Conservation (phyloP, 1,284 basidiomycete genomes). For the Leccinum subrobustum region DNA sequence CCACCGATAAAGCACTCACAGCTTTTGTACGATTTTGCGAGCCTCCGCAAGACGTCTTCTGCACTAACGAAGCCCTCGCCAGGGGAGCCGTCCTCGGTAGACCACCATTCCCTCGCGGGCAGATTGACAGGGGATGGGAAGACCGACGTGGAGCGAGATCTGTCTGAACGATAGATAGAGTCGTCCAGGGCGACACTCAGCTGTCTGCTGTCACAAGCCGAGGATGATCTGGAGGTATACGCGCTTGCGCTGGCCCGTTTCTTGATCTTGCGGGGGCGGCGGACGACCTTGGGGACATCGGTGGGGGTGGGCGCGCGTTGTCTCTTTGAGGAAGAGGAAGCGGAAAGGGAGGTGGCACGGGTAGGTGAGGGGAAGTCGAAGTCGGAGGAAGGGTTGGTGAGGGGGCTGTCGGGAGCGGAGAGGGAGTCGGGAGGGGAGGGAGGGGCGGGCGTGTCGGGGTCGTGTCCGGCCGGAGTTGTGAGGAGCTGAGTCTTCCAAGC, state of each 20-base stretch:
- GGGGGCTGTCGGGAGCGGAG: constrained; percentile 23
- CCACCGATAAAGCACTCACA: constrained; percentile 44
- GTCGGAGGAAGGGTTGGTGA: constrained; percentile 26
- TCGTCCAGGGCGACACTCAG: constrained; percentile 30
- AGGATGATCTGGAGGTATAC: constrained; percentile 23
- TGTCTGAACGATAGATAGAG: constrained; percentile 31
- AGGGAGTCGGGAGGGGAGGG: constrained; percentile 20
- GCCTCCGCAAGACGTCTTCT: constrained; percentile 53
- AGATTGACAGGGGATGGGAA: constrained; percentile 18
- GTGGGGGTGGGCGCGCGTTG: constrained; percentile 19
- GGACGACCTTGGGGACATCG: background rate
- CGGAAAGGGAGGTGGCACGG: constrained; percentile 25
- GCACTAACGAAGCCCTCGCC: constrained; percentile 55
- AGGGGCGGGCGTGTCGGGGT: constrained; percentile 9
- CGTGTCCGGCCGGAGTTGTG: background rate
- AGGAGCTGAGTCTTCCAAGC: constrained; percentile 24
- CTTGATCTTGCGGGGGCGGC: constrained; percentile 25
- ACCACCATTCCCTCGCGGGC: constrained; percentile 43
- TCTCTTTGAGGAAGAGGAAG: constrained; percentile 30
- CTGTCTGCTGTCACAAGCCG: constrained; percentile 24
- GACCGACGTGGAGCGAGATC: constrained; percentile 36
- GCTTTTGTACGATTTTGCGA: constrained; percentile 63
- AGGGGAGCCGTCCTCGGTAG: constrained; percentile 49
- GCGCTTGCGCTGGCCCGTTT: constrained; percentile 24
- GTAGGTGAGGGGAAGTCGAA: constrained; percentile 20